phyloP scores from a whole-genome alignment of 768 basidiomycete species.

The Rhodosporidiobolus sp. region DNA sequence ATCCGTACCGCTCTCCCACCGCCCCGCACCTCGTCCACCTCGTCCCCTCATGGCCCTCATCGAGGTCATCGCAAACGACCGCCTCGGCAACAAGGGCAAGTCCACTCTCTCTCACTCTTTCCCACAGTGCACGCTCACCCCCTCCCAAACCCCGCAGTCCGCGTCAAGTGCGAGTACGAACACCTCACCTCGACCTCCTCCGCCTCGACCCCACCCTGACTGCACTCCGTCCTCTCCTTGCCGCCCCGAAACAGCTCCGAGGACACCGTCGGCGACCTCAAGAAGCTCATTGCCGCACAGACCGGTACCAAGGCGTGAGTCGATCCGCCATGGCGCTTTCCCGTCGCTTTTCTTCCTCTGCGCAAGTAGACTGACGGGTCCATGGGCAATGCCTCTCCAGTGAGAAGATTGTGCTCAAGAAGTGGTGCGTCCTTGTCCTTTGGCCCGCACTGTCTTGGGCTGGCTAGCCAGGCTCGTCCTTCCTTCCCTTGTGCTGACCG shows the following conservation, averaged over 20 bases:
- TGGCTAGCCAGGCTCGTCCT: too few relatives aligned
- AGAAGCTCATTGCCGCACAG: constrained; percentile 94
- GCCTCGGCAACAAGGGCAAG: constrained; percentile 86
- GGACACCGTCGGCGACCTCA: constrained; percentile 95
- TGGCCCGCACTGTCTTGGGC: not conserved
- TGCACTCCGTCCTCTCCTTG: too few relatives aligned
- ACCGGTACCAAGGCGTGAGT: constrained; percentile 70
- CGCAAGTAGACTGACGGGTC: not conserved
- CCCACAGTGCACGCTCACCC: not conserved
- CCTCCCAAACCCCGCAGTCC: constrained; percentile 56
- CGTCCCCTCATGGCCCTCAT: constrained; percentile 19
- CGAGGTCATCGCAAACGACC: constrained; percentile 91
- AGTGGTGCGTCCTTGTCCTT: constrained; percentile 74
- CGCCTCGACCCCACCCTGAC: not conserved
- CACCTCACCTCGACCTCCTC: not conserved
- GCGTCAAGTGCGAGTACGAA: constrained; percentile 74
- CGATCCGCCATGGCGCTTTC: not conserved
- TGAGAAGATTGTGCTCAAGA: constrained; percentile 77
- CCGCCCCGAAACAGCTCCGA: constrained; percentile 58
- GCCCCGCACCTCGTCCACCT: not conserved
- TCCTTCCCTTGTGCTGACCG: not conserved
- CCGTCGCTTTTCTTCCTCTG: too few relatives aligned
- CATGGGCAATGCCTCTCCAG: not conserved
- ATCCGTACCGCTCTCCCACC: not conserved
- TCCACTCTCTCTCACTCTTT: not conserved